phyloP scores from a whole-genome alignment of 768 basidiomycete species.

The Suillus alpinus region DNA sequence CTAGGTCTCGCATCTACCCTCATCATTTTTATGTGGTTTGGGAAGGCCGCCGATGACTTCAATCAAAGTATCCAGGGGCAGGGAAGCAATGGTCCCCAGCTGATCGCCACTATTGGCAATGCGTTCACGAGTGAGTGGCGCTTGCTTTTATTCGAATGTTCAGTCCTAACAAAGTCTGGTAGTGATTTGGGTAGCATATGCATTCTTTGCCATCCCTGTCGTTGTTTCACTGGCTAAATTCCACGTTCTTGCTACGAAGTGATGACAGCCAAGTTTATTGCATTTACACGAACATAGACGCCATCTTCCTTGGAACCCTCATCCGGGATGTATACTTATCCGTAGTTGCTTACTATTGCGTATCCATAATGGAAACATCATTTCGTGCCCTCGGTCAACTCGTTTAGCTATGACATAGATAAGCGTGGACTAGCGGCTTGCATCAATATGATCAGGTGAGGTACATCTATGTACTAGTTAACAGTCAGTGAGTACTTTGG shows the following conservation, averaged over 20 bases:
- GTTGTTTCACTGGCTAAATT: slow-evolving; percentile 67
- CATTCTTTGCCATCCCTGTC: slow-evolving; percentile 70
- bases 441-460: not conserved
- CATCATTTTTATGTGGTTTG: slow-evolving; percentile 77
- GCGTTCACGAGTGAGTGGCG: slow-evolving; percentile 67
- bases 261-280: slow-evolving; percentile 12
- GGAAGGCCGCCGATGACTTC: slow-evolving; percentile 76
- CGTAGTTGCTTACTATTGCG: not conserved
- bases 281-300: not conserved
- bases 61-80: slow-evolving; percentile 57
- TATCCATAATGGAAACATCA: slow-evolving; percentile 1
- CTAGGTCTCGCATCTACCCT: slow-evolving; percentile 68
- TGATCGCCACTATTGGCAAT: slow-evolving; percentile 64
- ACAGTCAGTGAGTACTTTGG: not conserved
- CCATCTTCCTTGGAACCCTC: not conserved
- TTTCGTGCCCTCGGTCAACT: not conserved
- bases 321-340: not conserved
- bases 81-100: slow-evolving; percentile 52
- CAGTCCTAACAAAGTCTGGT: not conserved
- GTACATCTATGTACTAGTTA: not conserved
- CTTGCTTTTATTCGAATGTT: slow-evolving; percentile 2
- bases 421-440: not conserved
- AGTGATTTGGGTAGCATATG: slow-evolving; percentile 83
- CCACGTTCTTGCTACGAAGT: slow-evolving; percentile 52
- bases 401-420: not conserved